Percentiles rank a stretch among this genome's conserved stretches.
Conservation (phyloP, 345 rosid genomes). For the Salix exigua region DNA sequence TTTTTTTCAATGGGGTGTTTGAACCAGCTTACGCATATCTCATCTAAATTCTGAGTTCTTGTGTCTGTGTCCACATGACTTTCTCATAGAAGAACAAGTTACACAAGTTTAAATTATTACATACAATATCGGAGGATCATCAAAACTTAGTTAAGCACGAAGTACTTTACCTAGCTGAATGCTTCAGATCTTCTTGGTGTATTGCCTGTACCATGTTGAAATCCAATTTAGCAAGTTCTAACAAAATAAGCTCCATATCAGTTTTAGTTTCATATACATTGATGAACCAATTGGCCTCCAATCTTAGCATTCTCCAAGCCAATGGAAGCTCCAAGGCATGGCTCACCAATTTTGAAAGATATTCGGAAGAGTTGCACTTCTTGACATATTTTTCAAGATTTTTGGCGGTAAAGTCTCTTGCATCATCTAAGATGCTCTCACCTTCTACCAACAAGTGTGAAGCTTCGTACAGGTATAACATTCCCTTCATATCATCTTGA, state of each 20-base stretch:
- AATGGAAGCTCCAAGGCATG: slow-evolving; percentile 40
- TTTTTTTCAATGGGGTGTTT: no score
- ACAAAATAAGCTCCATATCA: slow-evolving; percentile 19
- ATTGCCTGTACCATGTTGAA: slow-evolving; percentile 29
- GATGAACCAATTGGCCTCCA: slow-evolving; percentile 39
- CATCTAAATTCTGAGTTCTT: no score
- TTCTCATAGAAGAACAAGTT: no score
- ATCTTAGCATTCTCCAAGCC: slow-evolving; percentile 24
- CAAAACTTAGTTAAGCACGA: no score
- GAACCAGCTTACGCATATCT: no score
- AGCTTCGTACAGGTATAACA: slow-evolving; percentile 37
- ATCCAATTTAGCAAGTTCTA: slow-evolving; percentile 33
- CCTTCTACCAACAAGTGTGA: slow-evolving; percentile 23
- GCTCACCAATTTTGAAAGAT: slow-evolving; percentile 16
- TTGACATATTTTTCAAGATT: slow-evolving; percentile 20
- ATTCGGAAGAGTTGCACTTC: not conserved
- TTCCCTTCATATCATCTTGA: slow-evolving; percentile 19
- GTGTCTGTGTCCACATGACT: no score
- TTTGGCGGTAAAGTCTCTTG: slow-evolving; percentile 13
- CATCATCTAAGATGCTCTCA: slow-evolving; percentile 28
- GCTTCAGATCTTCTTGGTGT: slow-evolving; percentile 36
- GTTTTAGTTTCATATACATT: slow-evolving; percentile 20
- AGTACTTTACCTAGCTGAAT: slow-evolving; percentile 21
- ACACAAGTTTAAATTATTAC: no score
- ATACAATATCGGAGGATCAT: no score